Evolutionary conservation across 148 eudicot genomes (phyloP).

Genomic region (Gaultheria prostrata): DNA sequence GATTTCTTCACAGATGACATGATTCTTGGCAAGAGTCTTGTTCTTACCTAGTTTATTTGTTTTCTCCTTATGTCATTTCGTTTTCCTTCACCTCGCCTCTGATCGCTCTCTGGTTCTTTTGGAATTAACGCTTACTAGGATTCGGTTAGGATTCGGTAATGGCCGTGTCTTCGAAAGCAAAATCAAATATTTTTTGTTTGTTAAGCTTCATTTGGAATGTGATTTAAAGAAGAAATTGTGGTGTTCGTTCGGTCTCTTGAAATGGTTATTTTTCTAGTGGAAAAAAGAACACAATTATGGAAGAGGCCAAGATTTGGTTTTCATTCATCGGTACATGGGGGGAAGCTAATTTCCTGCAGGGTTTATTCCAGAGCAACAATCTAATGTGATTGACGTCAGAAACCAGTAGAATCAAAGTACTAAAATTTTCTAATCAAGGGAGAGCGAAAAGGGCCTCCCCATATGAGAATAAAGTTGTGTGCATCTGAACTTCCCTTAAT

Average conservation of each 20-base stretch:
- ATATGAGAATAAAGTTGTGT: neutral
- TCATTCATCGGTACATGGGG: neutral
- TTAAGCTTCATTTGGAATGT: neutral
- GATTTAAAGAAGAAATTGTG: neutral
- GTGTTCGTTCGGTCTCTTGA: neutral
- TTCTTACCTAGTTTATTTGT: constrained; percentile 21
- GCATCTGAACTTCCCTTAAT: too few relatives aligned
- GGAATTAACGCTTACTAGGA: neutral
- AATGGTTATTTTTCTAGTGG: neutral
- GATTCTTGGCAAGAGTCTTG: constrained; percentile 79
- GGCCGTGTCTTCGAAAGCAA: neutral
- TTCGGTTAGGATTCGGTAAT: neutral
- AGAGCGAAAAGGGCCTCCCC: neutral
- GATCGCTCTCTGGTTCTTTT: neutral
- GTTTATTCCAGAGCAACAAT: neutral
- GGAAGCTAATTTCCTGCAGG: neutral
- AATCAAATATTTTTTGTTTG: neutral
- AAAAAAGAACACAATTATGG: neutral
- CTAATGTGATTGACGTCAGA: neutral
- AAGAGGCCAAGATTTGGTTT: neutral
- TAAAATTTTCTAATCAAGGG: too few relatives aligned
- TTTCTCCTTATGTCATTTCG: neutral
- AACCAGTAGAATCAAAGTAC: neutral
- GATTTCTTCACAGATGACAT: constrained; percentile 95
- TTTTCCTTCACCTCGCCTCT: neutral